Conservation (phyloP, 805 yeast species). For the Ogataea minuta region DNA sequence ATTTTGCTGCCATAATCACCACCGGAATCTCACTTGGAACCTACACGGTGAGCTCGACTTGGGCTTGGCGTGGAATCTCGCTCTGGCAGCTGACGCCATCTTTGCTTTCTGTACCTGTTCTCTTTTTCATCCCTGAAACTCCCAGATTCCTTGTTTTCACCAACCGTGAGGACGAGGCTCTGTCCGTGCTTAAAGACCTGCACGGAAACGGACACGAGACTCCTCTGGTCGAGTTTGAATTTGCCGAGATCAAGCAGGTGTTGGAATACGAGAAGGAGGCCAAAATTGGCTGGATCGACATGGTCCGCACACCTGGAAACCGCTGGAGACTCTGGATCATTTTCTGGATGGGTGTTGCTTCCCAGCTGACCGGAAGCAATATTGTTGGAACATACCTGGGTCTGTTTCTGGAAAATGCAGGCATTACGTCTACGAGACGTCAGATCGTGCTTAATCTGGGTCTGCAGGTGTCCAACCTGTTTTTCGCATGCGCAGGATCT, state of each 20-base stretch:
- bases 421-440: constrained; percentile 24
- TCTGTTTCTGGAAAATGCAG: constrained; percentile 31
- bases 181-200: constrained; percentile 23
- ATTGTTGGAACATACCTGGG: constrained; percentile 35
- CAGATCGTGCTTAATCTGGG: constrained; percentile 30
- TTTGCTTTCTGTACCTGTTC: constrained; percentile 18
- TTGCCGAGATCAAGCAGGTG: constrained; percentile 26
- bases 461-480: constrained; percentile 23
- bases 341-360: constrained; percentile 29
- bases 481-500: constrained; percentile 28
- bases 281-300: constrained; percentile 26
- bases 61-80: constrained; percentile 36
- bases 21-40: constrained; percentile 32
- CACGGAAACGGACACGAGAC: constrained; percentile 25
- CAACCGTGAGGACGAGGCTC: constrained; percentile 31
- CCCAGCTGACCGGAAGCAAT: constrained; percentile 29
- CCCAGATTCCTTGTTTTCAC: constrained; percentile 33
- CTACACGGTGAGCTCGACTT: constrained; percentile 21
- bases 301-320: constrained; percentile 24
- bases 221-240: constrained; percentile 21
- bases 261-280: constrained; percentile 22
- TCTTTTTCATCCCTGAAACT: constrained; percentile 32
- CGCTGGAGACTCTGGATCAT: constrained; percentile 28
- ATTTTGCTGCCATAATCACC: constrained; percentile 31
- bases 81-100: constrained; percentile 31